Conservation (phyloP, 1,139 yeast genomes). For the Hemisphaericaspora subhashii region DNA sequence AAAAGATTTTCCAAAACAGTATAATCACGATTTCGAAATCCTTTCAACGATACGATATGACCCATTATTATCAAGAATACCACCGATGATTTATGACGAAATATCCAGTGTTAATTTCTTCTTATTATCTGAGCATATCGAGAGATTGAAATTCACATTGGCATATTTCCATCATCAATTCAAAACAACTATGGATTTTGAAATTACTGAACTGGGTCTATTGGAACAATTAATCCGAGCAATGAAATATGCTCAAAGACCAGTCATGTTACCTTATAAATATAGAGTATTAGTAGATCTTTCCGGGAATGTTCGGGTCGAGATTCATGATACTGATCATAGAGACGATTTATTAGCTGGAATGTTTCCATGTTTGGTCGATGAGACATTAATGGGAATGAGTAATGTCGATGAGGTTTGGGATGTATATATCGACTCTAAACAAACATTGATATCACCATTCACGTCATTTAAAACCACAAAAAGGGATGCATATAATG, state of each 20-base stretch:
- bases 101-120: conserved; percentile 48
- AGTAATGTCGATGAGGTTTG: conserved; percentile 40
- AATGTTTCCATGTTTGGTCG: conserved; percentile 17
- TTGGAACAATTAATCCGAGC: conserved; percentile 46
- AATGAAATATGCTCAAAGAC: conserved; percentile 26
- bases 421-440: conserved; percentile 62
- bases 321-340: conserved; percentile 42
- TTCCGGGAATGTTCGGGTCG: conserved; percentile 52
- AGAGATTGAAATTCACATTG: conserved; percentile 55
- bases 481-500: conserved; percentile 58
- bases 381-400: conserved; percentile 8
- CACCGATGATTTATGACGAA: conserved; percentile 26
- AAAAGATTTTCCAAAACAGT: conserved; percentile 18
- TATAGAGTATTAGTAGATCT: conserved; percentile 55
- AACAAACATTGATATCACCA: conserved; percentile 59
- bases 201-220: conserved; percentile 44
- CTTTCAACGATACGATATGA: conserved; percentile 75
- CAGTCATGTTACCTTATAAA: conserved; percentile 48
- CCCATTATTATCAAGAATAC: conserved; percentile 43
- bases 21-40: conserved; percentile 45
- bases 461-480: conserved; percentile 92
- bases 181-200: conserved; percentile 21
- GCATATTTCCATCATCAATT: conserved; percentile 47
- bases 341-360: conserved; percentile 48
- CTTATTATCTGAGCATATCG: conserved; percentile 62